phyloP scores from a whole-genome alignment of 495 filamentous ascomycete genomes.

The Penicillium lividum region DNA sequence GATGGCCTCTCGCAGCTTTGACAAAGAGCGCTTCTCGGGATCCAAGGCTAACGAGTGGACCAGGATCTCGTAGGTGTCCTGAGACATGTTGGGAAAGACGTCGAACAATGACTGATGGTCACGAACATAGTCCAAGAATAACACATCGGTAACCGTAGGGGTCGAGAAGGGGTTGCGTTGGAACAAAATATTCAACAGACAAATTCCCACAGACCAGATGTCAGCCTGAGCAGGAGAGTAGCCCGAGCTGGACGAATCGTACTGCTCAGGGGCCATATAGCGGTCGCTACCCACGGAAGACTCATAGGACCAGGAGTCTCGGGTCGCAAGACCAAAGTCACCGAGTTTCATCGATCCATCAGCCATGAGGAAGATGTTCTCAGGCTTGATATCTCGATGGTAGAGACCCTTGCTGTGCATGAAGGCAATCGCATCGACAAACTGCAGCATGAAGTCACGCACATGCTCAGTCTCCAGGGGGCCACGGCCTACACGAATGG shows the following conservation, averaged over 20 bases:
- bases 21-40: constrained; percentile 82
- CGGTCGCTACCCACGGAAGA: constrained; percentile 93
- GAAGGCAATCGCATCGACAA: constrained; percentile 85
- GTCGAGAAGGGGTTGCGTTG: constrained; percentile 91
- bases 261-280: constrained; percentile 99
- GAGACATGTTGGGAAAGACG: constrained; percentile 97
- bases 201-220: constrained; percentile 95
- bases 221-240: constrained; percentile 95
- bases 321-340: constrained; percentile 91
- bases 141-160: constrained; percentile 79
- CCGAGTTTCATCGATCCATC: constrained; percentile 91
- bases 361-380: constrained; percentile 94
- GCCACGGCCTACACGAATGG: constrained; percentile 83
- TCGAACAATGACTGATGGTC: constrained; percentile 96
- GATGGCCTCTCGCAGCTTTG: constrained; percentile 72
- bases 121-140: constrained; percentile 88
- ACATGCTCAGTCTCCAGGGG: constrained; percentile 95
- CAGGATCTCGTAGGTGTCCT: constrained; percentile 94
- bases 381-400: constrained; percentile 98
- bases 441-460: constrained; percentile 92
- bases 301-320: constrained; percentile 83
- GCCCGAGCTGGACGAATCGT: constrained; percentile 77
- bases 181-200: constrained; percentile 93
- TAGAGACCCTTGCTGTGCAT: constrained; percentile 90
- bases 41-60: constrained; percentile 84